Evolutionary conservation across 176 grass and related monocot genomes (phyloP).

Genomic region (Musa beccarii): DNA sequence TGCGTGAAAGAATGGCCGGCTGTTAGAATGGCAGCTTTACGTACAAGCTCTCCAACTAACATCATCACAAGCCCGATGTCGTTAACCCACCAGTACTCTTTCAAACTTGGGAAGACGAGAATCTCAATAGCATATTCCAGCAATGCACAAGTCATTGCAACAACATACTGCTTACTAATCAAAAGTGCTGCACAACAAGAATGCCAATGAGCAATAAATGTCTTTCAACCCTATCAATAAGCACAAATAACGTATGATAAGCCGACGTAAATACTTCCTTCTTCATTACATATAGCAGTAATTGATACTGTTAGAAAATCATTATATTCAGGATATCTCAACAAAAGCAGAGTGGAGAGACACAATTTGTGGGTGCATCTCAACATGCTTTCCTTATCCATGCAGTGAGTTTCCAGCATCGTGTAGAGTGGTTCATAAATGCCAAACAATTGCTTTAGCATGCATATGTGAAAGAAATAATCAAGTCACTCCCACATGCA

Average conservation of each 20-base stretch:
- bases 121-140: slow-evolving; percentile 72
- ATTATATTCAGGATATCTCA: background rate
- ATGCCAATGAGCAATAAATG: background rate
- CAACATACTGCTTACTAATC: slow-evolving; percentile 78
- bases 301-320: no score
- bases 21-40: slow-evolving; percentile 69
- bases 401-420: no score
- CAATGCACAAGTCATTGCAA: slow-evolving; percentile 73
- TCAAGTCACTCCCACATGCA: background rate
- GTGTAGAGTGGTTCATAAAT: background rate
- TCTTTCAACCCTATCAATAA: background rate
- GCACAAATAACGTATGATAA: background rate
- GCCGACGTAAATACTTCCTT: background rate
- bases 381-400: no score
- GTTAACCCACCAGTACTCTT: slow-evolving; percentile 62
- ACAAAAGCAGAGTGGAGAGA: background rate
- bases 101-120: slow-evolving; percentile 50
- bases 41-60: slow-evolving; percentile 64
- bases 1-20: slow-evolving; percentile 74
- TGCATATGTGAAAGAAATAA: no score
- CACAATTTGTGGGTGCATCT: no score
- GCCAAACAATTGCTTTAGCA: background rate
- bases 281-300: background rate
- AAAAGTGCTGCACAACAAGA: slow-evolving; percentile 66
- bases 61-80: slow-evolving; percentile 71